Percentiles rank a stretch among this genome's conserved stretches.
Conservation (phyloP, 805 yeast genomes). For the Yarrowia sp. region DNA sequence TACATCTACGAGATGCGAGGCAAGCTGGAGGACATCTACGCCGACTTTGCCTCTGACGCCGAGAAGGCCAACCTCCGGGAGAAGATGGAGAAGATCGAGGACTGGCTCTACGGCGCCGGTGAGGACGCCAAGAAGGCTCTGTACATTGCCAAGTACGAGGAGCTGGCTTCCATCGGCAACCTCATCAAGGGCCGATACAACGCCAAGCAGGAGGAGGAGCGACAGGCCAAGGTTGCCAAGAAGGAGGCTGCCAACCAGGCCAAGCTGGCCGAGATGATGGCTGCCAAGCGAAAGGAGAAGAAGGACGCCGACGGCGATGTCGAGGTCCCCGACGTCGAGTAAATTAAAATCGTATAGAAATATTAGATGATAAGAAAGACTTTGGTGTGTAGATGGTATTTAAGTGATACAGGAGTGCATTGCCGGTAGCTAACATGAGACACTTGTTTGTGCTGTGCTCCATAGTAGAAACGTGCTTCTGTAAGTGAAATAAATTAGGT, state of each 20-base stretch:
- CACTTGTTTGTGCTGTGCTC: no score
- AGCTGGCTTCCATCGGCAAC: slow-evolving; percentile 91
- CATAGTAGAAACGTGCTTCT: no score
- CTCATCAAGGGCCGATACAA: slow-evolving; percentile 92
- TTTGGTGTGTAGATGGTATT: neutral
- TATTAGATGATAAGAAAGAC: slow-evolving; percentile 6
- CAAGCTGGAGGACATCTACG: slow-evolving; percentile 88
- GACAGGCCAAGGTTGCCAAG: slow-evolving; percentile 80
- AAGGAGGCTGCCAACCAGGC: slow-evolving; percentile 83
- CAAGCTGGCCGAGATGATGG: slow-evolving; percentile 77
- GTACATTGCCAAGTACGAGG: slow-evolving; percentile 97
- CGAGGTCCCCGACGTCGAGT: slow-evolving; percentile 26
- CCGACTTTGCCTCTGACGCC: slow-evolving; percentile 81
- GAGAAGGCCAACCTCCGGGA: slow-evolving; percentile 79
- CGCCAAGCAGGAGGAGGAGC: slow-evolving; percentile 92
- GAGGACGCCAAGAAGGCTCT: slow-evolving; percentile 94
- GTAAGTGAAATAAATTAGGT: no score
- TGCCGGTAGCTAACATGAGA: no score
- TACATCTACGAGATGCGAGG: slow-evolving; percentile 97
- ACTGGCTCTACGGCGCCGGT: slow-evolving; percentile 98
- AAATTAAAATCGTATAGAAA: slow-evolving; percentile 22
- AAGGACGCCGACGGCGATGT: slow-evolving; percentile 35
- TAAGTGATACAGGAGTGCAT: no score
- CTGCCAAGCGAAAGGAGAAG: slow-evolving; percentile 58
- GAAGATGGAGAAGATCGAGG: slow-evolving; percentile 83